Evolutionary conservation across 345 rosid species (phyloP), one percentile per base, ranked within the genome.

Genomic region (Fremontodendron californicum): DNA sequence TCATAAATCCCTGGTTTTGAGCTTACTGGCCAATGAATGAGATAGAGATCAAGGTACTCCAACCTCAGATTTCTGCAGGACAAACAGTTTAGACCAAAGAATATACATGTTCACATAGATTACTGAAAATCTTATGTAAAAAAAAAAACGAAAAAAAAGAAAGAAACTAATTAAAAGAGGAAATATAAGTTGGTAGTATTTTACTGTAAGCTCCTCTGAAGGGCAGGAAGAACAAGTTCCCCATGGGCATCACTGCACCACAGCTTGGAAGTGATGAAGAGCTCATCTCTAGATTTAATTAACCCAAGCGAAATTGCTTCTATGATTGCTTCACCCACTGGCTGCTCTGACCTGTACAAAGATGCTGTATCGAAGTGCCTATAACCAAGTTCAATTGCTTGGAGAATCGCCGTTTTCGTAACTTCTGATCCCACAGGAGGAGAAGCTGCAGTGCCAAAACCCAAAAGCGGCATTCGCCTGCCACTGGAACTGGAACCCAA

Each of bases 281-380:
- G 75, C 0, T 89, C 86, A n/a, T 86, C 79, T 29, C 91, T 74
- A 15, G 87, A 83, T 52, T 27, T 62, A 25, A 92, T 62, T n/a
- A 89, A 82, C 0, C 89, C 86, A 5, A 71, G 84, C 3, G 67
- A 29, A 9, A 87, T 55, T 5, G 94, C 93, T 25, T 88, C 93
- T 0, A 69, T 68, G 3, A 92, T 37, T 12, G 92, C 94, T 71
- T 82, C 86, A 0, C 92, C 94, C 2, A 89, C 80, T 1, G 88
- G 70, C 62, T 84, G 81, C 83, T 90, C 94, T 0, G 92, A 63
- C 2, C 75, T 75, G 69, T 90, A 90, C 12, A 80, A 2, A 0
- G 86, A 45, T 11, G 97, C 90, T 0, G 92, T 90, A 73, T 92
- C 97, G 27, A 90, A 90, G 75, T 92, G 97, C 42, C 94, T 79